Evolutionary conservation across 2,329 filamentous ascomycete species (phyloP), one percentile per base, ranked within the genome.

Genomic region (Aspergillus intermedius): DNA sequence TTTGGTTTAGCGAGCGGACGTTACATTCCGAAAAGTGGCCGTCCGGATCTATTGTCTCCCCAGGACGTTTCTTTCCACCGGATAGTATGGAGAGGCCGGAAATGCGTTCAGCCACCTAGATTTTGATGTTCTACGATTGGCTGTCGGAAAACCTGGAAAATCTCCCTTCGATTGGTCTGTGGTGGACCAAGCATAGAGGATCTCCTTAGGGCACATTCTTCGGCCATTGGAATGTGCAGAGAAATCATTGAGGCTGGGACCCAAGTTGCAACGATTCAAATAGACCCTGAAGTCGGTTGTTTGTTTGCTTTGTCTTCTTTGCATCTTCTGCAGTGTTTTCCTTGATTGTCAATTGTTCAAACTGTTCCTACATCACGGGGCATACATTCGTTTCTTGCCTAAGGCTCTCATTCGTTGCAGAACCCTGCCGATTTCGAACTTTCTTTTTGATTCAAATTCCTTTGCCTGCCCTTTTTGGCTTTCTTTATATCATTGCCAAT

Each of bases 261-360:
- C 50, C 44, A 46, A 52, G 30, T 53, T 44, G 50, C 51, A 50
- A 54, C 54, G 57, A 59, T 69, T 69, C 66, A 69, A 69, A 69
- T 68, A 69, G 56, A 53, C 49, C 54, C 47, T 60, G 46, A 49
- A 40, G 50, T 62, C 67, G 67, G 64, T 67, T 69, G 67, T 69
- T 69, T 69, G 67, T 66, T 69, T 69, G 62, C 64, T 69, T 69
- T 69, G 67, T 62, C 58, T 64, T 57, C 61, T 68, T 69, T 69
- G 66, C 66, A 69, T 65, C 55, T 54, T 67, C 55, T 65, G 64
- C 64, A 66, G 57, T 67, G 64, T 67, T 67, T 67, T 66, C 53
- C 58, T 61, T 57, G 59, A 62, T 67, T 67, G 64, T 58, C 62
- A 62, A 62, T 50, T 47, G 30, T 52, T 65, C 66, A 69, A 69